These are phyloP conservation scores for Penicillium concentricum DNA, from an alignment of 2,329 filamentous ascomycete genomes.

Conservation along the genomic window DNA sequence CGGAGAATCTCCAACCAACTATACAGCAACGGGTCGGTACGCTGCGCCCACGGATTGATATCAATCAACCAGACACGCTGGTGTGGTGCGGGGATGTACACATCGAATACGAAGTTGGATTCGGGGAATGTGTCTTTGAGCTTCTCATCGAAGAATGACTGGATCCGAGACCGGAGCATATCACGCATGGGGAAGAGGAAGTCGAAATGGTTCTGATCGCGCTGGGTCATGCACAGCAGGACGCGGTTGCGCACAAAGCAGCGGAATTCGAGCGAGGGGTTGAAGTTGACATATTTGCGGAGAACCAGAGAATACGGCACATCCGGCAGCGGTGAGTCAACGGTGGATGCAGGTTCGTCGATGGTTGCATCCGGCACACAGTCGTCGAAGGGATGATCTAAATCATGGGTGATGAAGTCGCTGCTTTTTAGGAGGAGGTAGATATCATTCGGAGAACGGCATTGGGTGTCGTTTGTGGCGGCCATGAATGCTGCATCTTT, in stretches of 20 bases:
- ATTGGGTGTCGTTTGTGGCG: conserved; percentile 86
- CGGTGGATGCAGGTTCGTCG: conserved; percentile 7
- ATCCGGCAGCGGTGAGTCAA: conserved; percentile 27
- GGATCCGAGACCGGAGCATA: conserved; percentile 66
- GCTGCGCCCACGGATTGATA: conserved; percentile 88
- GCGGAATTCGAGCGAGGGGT: conserved; percentile 89
- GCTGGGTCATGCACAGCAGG: conserved; percentile 80
- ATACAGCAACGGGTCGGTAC: conserved; percentile 87
- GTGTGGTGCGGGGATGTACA: conserved; percentile 78
- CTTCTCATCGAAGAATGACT: conserved; percentile 72
- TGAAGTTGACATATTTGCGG: conserved; percentile 81
- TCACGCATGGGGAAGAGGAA: conserved; percentile 71
- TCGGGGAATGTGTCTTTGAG: conserved; percentile 80
- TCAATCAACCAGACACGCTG: conserved; percentile 83
- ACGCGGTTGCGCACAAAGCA: conserved; percentile 86
- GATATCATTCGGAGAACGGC: conserved; percentile 81
- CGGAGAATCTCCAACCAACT: conserved; percentile 84
- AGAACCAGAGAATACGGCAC: conserved; percentile 81
- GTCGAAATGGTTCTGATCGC: conserved; percentile 85
- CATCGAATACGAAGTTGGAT: conserved; percentile 80
- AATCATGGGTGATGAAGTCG: conserved; percentile 89
- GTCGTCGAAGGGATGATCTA: conserved; percentile 89
- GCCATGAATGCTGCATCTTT: conserved; percentile 95
- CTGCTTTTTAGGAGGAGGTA: conserved; percentile 93
- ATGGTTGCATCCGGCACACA: conserved; percentile 47